Percentiles rank a stretch among this genome's conserved stretches.
These are phyloP conservation scores for Alternaria ethzedia DNA, from an alignment of 2,329 filamentous ascomycete species.

Conservation along the genomic window DNA sequence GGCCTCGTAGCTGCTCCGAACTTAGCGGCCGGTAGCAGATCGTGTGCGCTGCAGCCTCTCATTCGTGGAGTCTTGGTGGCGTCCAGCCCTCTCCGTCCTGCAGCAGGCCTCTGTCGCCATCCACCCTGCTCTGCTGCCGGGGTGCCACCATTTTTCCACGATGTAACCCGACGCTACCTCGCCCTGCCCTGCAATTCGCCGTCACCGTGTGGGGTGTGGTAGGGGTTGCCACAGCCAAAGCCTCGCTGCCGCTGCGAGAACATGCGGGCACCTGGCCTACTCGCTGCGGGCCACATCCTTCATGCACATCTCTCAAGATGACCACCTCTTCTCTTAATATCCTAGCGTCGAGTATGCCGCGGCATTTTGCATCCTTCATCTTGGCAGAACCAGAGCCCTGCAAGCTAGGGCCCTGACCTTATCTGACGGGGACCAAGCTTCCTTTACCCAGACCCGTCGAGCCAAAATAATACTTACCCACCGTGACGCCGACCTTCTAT, in stretches of 20 bases:
- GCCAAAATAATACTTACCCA: constrained; percentile 50
- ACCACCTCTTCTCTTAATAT: constrained; percentile 39
- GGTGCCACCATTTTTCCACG: constrained; percentile 33
- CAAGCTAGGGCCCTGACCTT: constrained; percentile 43
- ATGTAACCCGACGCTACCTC: constrained; percentile 47
- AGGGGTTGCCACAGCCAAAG: constrained; percentile 44
- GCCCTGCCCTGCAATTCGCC: constrained; percentile 41
- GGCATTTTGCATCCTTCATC: constrained; percentile 40
- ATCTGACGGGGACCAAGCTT: constrained; percentile 47
- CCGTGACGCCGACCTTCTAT: constrained; percentile 45
- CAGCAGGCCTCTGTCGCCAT: constrained; percentile 38
- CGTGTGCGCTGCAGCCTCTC: constrained; percentile 17
- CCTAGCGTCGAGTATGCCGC: constrained; percentile 43
- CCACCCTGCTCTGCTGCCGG: constrained; percentile 28
- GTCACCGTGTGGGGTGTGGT: constrained; percentile 44
- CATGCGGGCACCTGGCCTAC: constrained; percentile 43
- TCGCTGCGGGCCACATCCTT: constrained; percentile 38
- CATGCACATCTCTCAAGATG: constrained; percentile 40
- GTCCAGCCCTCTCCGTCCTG: constrained; percentile 46
- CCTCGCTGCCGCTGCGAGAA: constrained; percentile 42
- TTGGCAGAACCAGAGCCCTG: constrained; percentile 38
- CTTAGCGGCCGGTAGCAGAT: constrained; percentile 45
- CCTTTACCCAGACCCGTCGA: constrained; percentile 33
- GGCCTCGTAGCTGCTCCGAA: constrained; percentile 37
- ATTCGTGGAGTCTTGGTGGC: constrained; percentile 40